Percentiles rank a stretch among this genome's conserved stretches.
Conservation (phyloP, 257 asterid genomes). For the Penstemon newberryi region DNA sequence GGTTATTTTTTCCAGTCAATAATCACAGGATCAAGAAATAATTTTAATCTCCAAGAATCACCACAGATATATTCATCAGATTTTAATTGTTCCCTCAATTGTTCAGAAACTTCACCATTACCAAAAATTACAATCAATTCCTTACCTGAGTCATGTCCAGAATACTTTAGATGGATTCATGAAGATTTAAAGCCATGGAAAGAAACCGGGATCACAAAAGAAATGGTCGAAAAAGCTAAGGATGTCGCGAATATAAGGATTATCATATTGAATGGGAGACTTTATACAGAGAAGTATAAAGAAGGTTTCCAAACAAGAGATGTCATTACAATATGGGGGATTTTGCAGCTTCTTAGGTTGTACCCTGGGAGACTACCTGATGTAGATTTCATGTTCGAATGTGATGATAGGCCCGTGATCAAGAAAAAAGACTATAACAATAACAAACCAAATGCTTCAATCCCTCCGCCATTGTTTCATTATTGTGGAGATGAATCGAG, state of each 20-base stretch:
- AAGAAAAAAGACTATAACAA: slow-evolving; percentile 33
- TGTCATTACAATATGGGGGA: slow-evolving; percentile 74
- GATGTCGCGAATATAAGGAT: slow-evolving; percentile 53
- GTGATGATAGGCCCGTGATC: slow-evolving; percentile 61
- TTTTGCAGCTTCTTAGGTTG: slow-evolving; percentile 74
- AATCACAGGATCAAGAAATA: slow-evolving; percentile 36
- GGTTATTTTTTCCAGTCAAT: slow-evolving; percentile 40
- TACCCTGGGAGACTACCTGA: slow-evolving; percentile 74
- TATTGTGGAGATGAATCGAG: slow-evolving; percentile 58
- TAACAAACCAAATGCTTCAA: slow-evolving; percentile 2
- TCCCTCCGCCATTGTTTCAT: slow-evolving; percentile 75
- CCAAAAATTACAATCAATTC: slow-evolving; percentile 10
- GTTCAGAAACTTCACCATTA: slow-evolving; percentile 39
- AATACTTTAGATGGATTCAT: slow-evolving; percentile 83
- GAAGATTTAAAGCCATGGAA: slow-evolving; percentile 83
- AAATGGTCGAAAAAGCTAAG: slow-evolving; percentile 54
- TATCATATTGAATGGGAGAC: slow-evolving; percentile 52
- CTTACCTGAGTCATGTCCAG: slow-evolving; percentile 49
- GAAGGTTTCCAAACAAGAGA: slow-evolving; percentile 76
- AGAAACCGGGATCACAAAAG: slow-evolving; percentile 52
- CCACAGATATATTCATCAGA: slow-evolving; percentile 39
- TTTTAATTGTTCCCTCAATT: slow-evolving; percentile 52
- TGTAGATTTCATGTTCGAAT: slow-evolving; percentile 67
- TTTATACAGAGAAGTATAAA: slow-evolving; percentile 55
- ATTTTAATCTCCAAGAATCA: slow-evolving; percentile 28